A percentile compares a stretch with the other conserved stretches of the same genome.
These are phyloP conservation scores for Achaetomiella virescens DNA, from an alignment of 495 filamentous ascomycete species.

Conservation along the genomic window DNA sequence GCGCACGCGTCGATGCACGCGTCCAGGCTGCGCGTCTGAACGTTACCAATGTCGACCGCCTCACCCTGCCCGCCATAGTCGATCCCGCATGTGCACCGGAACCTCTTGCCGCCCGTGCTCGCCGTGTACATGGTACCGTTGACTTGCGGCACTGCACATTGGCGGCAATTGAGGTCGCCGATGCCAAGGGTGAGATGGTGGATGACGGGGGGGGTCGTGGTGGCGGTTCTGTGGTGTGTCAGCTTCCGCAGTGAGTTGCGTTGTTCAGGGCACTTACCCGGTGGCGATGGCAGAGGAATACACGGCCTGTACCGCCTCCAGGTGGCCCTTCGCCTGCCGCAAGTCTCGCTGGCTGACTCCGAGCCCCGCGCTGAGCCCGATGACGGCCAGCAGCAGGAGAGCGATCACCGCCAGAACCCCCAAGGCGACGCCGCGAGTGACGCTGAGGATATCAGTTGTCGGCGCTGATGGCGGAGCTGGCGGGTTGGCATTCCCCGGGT, in stretches of 20 bases:
- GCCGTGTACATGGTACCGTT: conserved; percentile 32
- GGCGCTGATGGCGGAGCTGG: background rate
- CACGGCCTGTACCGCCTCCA: conserved; percentile 10
- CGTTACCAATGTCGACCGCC: conserved; percentile 28
- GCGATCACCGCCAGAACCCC: conserved; percentile 1
- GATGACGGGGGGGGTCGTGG: background rate
- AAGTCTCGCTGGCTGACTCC: conserved; percentile 25
- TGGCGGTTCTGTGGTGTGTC: background rate
- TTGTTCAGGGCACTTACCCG: background rate
- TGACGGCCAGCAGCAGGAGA: conserved; percentile 16
- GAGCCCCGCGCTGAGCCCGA: conserved; percentile 26
- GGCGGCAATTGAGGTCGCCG: conserved; percentile 4
- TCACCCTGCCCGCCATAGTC: conserved; percentile 30
- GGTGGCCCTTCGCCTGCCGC: conserved; percentile 12
- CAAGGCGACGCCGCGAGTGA: conserved; percentile 20
- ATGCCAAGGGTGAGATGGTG: background rate
- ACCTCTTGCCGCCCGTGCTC: conserved; percentile 20
- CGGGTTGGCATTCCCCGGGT: background rate
- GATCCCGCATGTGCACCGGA: conserved; percentile 30
- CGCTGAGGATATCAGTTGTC: conserved; percentile 4
- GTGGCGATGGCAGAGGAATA: conserved; percentile 4
- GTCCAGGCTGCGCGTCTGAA: conserved; percentile 22
- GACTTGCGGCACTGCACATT: conserved; percentile 22
- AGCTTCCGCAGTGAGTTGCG: background rate
- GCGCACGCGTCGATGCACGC: conserved; percentile 33